phyloP scores from a whole-genome alignment of 345 rosid species.

The Linum usitatissimum region DNA sequence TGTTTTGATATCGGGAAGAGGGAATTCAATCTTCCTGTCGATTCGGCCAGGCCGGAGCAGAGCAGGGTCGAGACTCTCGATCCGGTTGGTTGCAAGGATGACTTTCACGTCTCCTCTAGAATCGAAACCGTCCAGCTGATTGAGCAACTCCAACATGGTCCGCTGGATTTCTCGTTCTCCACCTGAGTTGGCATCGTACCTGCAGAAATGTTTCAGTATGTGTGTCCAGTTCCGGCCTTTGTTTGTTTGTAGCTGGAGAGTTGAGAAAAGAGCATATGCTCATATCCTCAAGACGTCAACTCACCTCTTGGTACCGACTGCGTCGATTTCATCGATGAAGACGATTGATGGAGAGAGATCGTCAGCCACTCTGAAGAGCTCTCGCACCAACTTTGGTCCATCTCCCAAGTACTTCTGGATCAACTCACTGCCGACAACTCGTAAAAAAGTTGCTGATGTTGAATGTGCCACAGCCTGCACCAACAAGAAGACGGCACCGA shows the following conservation, averaged over 20 bases:
- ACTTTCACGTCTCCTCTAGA: conserved; percentile 97
- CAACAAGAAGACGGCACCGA: background rate
- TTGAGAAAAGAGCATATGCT: background rate
- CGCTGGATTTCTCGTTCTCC: conserved; percentile 98
- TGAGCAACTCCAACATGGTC: conserved; percentile 92
- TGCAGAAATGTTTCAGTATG: conserved; percentile 9
- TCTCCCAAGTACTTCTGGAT: conserved; percentile 97
- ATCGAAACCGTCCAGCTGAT: conserved; percentile 94
- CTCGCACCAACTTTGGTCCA: conserved; percentile 91
- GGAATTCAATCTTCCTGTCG: conserved; percentile 93
- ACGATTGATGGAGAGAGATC: conserved; percentile 91
- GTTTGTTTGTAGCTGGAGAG: background rate
- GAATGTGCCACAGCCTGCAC: conserved; percentile 94
- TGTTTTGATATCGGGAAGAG: conserved; percentile 97
- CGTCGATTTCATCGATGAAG: conserved; percentile 97
- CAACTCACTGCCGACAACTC: conserved; percentile 94
- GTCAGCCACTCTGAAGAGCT: conserved; percentile 93
- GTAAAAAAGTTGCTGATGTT: conserved; percentile 92
- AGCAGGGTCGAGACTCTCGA: conserved; percentile 95
- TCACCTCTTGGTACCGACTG: conserved; percentile 91
- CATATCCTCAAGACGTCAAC: conserved; percentile 5
- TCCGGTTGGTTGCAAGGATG: conserved; percentile 90
- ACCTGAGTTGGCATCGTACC: conserved; percentile 95
- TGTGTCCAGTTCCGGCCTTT: background rate
- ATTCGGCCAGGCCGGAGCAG: conserved; percentile 92